phyloP scores from a whole-genome alignment of 768 basidiomycete species.

The Russula dissimulans region DNA sequence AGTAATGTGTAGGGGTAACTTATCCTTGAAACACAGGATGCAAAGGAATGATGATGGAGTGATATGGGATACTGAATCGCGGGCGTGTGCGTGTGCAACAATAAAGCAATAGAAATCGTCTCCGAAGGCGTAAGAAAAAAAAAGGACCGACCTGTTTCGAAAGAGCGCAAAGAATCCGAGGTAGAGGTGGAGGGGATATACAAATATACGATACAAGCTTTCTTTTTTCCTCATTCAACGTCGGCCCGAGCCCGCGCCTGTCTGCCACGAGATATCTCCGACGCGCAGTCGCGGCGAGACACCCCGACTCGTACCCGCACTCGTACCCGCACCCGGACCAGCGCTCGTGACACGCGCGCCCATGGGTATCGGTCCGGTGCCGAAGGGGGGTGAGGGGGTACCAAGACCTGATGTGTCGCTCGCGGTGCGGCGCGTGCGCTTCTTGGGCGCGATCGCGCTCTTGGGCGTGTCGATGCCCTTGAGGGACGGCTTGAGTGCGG shows the following conservation, averaged over 20 bases:
- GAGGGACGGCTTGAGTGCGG: slow-evolving; percentile 51
- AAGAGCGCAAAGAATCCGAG: background rate
- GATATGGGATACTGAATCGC: background rate
- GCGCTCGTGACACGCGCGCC: slow-evolving; percentile 27
- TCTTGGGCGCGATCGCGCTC: slow-evolving; percentile 50
- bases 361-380: slow-evolving; percentile 14
- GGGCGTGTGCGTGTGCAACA: background rate
- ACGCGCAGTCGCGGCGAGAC: slow-evolving; percentile 42
- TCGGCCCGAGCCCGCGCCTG: slow-evolving; percentile 13
- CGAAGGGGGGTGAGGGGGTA: slow-evolving; percentile 19
- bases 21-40: background rate
- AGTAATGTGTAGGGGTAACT: slow-evolving; percentile 6
- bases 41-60: background rate
- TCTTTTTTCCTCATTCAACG: background rate
- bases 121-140: background rate
- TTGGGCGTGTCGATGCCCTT: slow-evolving; percentile 26
- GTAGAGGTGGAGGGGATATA: background rate
- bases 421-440: slow-evolving; percentile 48
- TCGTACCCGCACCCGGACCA: slow-evolving; percentile 19
- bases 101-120: background rate
- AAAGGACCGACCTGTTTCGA: background rate
- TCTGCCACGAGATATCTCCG: slow-evolving; percentile 57
- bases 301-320: background rate
- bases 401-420: slow-evolving; percentile 49
- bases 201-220: background rate